Evolutionary conservation across 768 basidiomycete species (phyloP), one percentile per base, ranked within the genome.

Genomic region (Collybia nuda): DNA sequence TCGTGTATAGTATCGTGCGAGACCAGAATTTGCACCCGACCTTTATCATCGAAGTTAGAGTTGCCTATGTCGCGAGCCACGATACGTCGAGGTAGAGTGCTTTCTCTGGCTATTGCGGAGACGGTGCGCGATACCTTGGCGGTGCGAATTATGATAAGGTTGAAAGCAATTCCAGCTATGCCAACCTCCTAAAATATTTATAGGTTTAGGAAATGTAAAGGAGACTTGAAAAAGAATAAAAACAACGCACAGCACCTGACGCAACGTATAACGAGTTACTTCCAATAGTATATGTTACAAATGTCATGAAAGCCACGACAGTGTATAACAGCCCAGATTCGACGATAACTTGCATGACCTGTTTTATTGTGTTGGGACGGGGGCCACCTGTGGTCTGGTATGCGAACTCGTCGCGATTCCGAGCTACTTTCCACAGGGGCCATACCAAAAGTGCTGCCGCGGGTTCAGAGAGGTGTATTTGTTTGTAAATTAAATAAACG

Each of bases 141-240:
- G 19, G 51, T 47, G 14, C 51, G 51, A 11, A 52, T 47, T 15
- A 52, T 47, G 29, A 52, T 47, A 24, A 52, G 46, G 28, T 52
- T 52, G 35, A 52, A 52, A 36, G 51, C 51, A 17, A 52, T 47
- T n/a, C 51, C 51, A 32, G 51, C 40, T 6, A 52, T 46, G 21
- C 45, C 51, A 7, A 52, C 39, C 19, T 52, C 51, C 51, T 52
- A 6, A 17, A 26, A 38, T 12, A 28, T 17, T 14, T 11, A 17
- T 22, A 29, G 12, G 3, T 15, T 29, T 3, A 42, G n/a, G 21
- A 26, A n/a, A n/a, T 7, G 7, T 7, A 26, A 26, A 7, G 24
- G 7, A 4, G 24, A 4, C 4, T 26, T 26, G 24, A 26, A 26
- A 26, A 26, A 26, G 24, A 7, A 26, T 4, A 26, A 26, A 7